Percentiles rank a stretch among this genome's conserved stretches.
Evolutionary conservation across 1,284 basidiomycete genomes (phyloP).

Genomic region (Gomphus bonarii): DNA sequence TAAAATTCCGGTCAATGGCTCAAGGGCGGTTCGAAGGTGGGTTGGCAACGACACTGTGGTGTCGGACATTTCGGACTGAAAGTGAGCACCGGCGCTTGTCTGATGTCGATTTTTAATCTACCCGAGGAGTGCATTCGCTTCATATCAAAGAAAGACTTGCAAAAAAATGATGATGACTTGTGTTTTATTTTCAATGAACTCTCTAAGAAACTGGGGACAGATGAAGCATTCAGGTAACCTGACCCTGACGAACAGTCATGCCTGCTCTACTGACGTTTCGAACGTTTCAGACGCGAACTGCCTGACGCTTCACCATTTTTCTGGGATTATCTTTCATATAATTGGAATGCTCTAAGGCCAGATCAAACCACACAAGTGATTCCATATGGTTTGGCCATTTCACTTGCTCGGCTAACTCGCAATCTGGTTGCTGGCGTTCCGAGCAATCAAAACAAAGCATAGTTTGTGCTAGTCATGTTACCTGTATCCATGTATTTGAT

Average conservation of each 20-base stretch:
- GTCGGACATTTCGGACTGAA: too few species aligned
- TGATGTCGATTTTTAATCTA: not conserved
- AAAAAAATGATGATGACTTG: not conserved
- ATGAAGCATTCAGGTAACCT: constrained; percentile 32
- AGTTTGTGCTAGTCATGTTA: constrained; percentile 34
- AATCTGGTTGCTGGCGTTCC: constrained; percentile 64
- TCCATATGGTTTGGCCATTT: constrained; percentile 18
- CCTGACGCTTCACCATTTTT: not conserved
- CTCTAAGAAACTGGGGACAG: constrained; percentile 35
- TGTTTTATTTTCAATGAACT: constrained; percentile 30
- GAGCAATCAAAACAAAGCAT: constrained; percentile 52
- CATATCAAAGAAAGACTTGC: not conserved
- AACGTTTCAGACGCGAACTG: not conserved
- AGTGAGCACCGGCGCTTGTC: not conserved
- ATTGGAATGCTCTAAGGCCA: not conserved
- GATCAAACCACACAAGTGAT: not conserved
- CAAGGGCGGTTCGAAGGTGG: constrained; percentile 6
- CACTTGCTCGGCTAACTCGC: constrained; percentile 62
- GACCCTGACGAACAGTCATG: not conserved
- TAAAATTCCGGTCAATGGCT: not conserved
- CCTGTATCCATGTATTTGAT: constrained; percentile 5
- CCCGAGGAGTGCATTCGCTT: not conserved
- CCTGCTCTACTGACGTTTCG: not conserved
- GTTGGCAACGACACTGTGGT: too few species aligned
- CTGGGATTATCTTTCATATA: not conserved